Percentiles rank a stretch among this genome's conserved stretches.
Evolutionary conservation across 2,329 filamentous ascomycete species (phyloP).

Genomic region (Calonectria pseudoturangicola): DNA sequence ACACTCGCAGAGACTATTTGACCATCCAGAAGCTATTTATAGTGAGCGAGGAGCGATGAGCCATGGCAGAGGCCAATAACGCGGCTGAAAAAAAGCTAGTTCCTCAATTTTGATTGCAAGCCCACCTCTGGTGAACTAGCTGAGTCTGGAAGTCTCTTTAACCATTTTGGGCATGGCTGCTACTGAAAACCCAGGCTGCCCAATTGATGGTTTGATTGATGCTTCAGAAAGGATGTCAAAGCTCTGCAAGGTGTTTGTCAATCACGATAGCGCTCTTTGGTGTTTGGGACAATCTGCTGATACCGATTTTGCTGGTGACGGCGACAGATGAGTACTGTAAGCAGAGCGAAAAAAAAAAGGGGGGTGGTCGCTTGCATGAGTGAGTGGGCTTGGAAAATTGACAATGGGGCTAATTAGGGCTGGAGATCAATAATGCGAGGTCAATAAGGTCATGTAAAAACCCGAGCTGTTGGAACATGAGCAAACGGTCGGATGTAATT

Average conservation of each 20-base stretch:
- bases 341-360: slow-evolving; percentile 13
- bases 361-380: slow-evolving; percentile 12
- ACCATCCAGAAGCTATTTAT: background rate
- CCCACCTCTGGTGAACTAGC: background rate
- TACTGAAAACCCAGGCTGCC: background rate
- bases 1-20: background rate
- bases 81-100: slow-evolving; percentile 12
- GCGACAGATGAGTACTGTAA: background rate
- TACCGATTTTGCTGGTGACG: background rate
- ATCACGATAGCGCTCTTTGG: slow-evolving; percentile 7
- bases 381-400: background rate
- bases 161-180: slow-evolving; percentile 11
- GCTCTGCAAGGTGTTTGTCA: background rate
- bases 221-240: slow-evolving; percentile 1
- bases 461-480: background rate
- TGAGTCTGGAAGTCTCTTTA: slow-evolving; percentile 22
- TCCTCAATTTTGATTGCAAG: slow-evolving; percentile 29
- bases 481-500: background rate
- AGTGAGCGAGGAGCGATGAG: background rate
- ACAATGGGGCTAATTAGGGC: background rate
- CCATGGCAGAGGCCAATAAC: background rate
- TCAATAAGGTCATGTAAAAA: slow-evolving; percentile 17
- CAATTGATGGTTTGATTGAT: slow-evolving; percentile 12
- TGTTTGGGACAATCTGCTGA: background rate
- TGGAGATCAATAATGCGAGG: background rate